Evolutionary conservation across 1,139 yeast genomes (phyloP).

Genomic region (Diutina neorugosa): DNA sequence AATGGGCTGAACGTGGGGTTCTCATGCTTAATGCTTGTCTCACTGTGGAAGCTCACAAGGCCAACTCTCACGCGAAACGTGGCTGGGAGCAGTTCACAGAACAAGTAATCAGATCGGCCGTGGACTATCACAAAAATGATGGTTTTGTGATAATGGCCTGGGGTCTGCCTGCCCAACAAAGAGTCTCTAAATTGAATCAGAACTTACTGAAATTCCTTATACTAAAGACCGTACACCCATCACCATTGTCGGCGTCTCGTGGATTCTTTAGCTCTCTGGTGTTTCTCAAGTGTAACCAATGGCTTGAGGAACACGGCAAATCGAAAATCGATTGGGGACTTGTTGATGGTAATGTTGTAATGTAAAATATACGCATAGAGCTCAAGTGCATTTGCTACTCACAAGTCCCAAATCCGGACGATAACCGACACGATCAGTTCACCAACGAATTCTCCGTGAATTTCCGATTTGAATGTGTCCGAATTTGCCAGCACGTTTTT

Average conservation of each 20-base stretch:
- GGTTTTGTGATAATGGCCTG: conserved; percentile 81
- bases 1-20: conserved; percentile 89
- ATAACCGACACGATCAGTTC: not conserved
- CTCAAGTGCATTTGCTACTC: too few relatives aligned
- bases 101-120: conserved; percentile 41
- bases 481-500: not conserved
- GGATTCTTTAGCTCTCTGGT: conserved; percentile 72
- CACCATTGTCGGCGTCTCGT: conserved; percentile 81
- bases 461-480: not conserved
- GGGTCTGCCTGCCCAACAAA: conserved; percentile 87
- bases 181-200: conserved; percentile 34
- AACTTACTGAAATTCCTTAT: conserved; percentile 33
- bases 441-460: not conserved
- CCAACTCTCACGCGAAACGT: conserved; percentile 78
- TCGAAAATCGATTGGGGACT: conserved; percentile 56
- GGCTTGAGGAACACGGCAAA: conserved; percentile 43
- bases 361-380: not conserved
- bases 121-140: conserved; percentile 22
- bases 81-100: conserved; percentile 96
- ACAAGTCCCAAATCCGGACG: too few relatives aligned
- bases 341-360: conserved; percentile 16
- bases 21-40: conserved; percentile 76
- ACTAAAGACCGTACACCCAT: conserved; percentile 79
- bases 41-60: conserved; percentile 88
- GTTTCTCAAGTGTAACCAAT: conserved; percentile 59